These are phyloP conservation scores for Cytospora mali DNA, from an alignment of 2,329 filamentous ascomycete genomes.

Conservation along the genomic window DNA sequence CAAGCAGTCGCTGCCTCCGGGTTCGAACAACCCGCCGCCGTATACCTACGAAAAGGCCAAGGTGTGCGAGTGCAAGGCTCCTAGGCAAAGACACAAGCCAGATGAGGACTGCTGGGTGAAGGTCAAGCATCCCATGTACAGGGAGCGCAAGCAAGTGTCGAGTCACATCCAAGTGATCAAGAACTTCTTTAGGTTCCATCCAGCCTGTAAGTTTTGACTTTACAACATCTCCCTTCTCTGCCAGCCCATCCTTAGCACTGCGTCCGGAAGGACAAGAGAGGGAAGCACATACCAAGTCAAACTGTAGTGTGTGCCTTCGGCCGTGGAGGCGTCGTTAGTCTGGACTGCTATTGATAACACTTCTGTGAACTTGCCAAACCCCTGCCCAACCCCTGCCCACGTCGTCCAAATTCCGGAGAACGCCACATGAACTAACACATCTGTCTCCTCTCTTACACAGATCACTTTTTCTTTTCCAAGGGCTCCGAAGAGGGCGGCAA, in stretches of 20 bases:
- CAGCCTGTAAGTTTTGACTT: conserved; percentile 58
- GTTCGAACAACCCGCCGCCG: conserved; percentile 40
- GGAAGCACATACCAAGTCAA: background rate
- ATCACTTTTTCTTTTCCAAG: conserved; percentile 62
- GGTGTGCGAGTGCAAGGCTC: conserved; percentile 33
- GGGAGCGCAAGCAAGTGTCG: conserved; percentile 65
- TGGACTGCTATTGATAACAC: too few species aligned
- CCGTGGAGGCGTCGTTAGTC: background rate
- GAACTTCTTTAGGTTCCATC: conserved; percentile 64
- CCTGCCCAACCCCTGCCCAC: background rate
- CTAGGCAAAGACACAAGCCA: conserved; percentile 33
- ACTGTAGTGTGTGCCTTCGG: background rate
- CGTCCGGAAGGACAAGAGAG: background rate
- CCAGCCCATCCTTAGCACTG: background rate
- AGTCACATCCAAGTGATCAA: conserved; percentile 73
- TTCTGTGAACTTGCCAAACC: background rate
- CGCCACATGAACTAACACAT: conserved; percentile 27
- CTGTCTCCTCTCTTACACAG: conserved; percentile 40
- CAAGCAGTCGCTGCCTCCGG: conserved; percentile 48
- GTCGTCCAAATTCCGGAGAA: background rate
- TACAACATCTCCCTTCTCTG: background rate
- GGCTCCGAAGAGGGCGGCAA: conserved; percentile 56
- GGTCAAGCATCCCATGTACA: conserved; percentile 28
- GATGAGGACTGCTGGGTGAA: conserved; percentile 38
- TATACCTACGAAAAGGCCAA: conserved; percentile 46